These are phyloP conservation scores for Endoconidiophora laricicola DNA, from an alignment of 2,329 filamentous ascomycete genomes.

Conservation along the genomic window DNA sequence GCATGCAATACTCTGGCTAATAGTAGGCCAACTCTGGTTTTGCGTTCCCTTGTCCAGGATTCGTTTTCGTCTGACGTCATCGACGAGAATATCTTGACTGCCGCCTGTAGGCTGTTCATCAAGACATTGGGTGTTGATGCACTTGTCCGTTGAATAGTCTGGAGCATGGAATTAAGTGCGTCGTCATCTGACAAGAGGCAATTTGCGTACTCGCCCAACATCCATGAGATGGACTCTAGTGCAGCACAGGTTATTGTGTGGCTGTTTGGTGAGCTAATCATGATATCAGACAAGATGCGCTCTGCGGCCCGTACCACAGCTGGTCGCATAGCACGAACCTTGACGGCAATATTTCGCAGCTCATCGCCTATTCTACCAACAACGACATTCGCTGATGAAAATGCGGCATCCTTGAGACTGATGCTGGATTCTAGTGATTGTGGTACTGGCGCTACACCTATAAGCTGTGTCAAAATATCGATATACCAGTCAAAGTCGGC, in stretches of 20 bases:
- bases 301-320: conserved; percentile 76
- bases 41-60: conserved; percentile 56
- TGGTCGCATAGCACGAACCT: conserved; percentile 67
- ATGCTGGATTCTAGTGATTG: conserved; percentile 21
- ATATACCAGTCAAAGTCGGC: conserved; percentile 97
- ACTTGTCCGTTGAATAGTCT: conserved; percentile 40
- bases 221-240: conserved; percentile 63
- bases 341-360: conserved; percentile 76
- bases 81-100: conserved; percentile 67
- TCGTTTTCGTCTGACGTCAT: conserved; percentile 48
- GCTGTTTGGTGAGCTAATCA: conserved; percentile 33
- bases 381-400: conserved; percentile 9
- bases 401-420: conserved; percentile 16
- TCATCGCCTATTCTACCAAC: conserved; percentile 55
- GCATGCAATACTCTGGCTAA: conserved; percentile 70
- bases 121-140: conserved; percentile 42
- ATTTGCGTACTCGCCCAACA: conserved; percentile 75
- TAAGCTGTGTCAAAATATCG: conserved; percentile 70
- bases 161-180: conserved; percentile 56
- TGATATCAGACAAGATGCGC: conserved; percentile 47
- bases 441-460: conserved; percentile 48
- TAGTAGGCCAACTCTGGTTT: conserved; percentile 57
- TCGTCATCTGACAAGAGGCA: conserved; percentile 54
- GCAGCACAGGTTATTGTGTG: conserved; percentile 46
- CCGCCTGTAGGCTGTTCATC: conserved; percentile 66